phyloP scores from a whole-genome alignment of 2,329 filamentous ascomycete genomes.

The Xylaria sp. region DNA sequence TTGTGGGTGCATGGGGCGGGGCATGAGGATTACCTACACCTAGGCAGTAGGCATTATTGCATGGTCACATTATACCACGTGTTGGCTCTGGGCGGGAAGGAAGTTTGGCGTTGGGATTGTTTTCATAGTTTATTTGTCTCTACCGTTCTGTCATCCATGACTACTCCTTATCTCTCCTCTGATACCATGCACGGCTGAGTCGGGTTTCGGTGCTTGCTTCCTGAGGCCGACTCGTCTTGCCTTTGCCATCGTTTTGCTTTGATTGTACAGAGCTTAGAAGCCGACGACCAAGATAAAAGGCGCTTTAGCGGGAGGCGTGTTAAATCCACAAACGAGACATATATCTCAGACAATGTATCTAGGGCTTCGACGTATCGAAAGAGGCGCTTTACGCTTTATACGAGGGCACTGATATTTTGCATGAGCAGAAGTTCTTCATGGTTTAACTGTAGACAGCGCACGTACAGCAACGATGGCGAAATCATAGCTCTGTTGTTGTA shows the following conservation, averaged over 20 bases:
- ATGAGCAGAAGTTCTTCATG: slow-evolving; percentile 3
- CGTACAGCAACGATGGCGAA: not conserved
- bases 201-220: slow-evolving; percentile 3
- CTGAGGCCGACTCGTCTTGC: slow-evolving; percentile 15
- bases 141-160: slow-evolving; percentile 39
- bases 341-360: slow-evolving; percentile 28
- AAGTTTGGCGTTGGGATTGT: slow-evolving; percentile 46
- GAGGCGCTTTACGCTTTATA: slow-evolving; percentile 19
- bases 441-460: not conserved
- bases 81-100: slow-evolving; percentile 42
- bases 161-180: slow-evolving; percentile 22
- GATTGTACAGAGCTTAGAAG: slow-evolving; percentile 29
- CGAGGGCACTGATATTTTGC: slow-evolving; percentile 16
- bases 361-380: slow-evolving; percentile 1
- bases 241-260: slow-evolving; percentile 29
- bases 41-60: slow-evolving; percentile 20
- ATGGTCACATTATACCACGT: slow-evolving; percentile 44
- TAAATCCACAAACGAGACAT: slow-evolving; percentile 5
- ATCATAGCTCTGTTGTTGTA: not conserved
- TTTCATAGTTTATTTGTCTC: slow-evolving; percentile 42
- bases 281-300: slow-evolving; percentile 12
- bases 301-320: slow-evolving; percentile 8
- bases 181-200: slow-evolving; percentile 32
- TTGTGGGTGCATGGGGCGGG: slow-evolving; percentile 36
- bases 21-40: slow-evolving; percentile 24